Evolutionary conservation across 345 rosid species (phyloP), one percentile per base, ranked within the genome.

Genomic region (Eucalyptus sp.): DNA sequence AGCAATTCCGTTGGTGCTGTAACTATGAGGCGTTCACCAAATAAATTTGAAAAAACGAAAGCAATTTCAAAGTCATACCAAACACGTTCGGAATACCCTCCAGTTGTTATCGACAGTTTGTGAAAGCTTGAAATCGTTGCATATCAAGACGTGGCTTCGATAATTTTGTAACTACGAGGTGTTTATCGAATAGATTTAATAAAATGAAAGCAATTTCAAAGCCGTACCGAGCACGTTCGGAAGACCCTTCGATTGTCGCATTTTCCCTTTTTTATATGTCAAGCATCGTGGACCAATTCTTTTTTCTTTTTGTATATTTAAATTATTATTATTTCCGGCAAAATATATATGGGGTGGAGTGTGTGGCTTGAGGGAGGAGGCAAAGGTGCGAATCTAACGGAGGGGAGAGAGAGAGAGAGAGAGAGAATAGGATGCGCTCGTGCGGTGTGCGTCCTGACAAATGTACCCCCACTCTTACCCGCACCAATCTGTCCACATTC

Each of bases 381-480:
- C 86, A 76, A 86, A 58, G 62, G 56, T 37, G 89, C 90, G 87
- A 90, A 89, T 88, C 92, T 90, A 89, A 50, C 84, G 88, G 88
- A 85, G 58, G 87, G 29, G 62, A 10, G 62, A 56, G 62, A 20
- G 20, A 83, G 62, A 9, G 62, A 56, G 62, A 18, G 41, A 83
- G 87, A n/a, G 87, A 86, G 87, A 90, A 87, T 60, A 87, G 84
- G 89, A 89, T 90, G 90, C 88, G 87, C 91, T 88, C 91, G 91
- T 93, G 94, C 62, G 92, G 43, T 22, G 90, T 87, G 88, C 76
- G 29, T 49, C 62, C 60, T 27, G 90, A 90, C 90, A 89, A 91
- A 90, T 54, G 86, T 76, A 62, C 79, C n/a, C 46, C 80, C 44
- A 79, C 87, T 83, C 29, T 31, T 27, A 27, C 62, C 29, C 17